A percentile compares a stretch with the other conserved stretches of the same genome.
phyloP scores from a whole-genome alignment of 257 asterid genomes.

The Salvia hispanica region DNA sequence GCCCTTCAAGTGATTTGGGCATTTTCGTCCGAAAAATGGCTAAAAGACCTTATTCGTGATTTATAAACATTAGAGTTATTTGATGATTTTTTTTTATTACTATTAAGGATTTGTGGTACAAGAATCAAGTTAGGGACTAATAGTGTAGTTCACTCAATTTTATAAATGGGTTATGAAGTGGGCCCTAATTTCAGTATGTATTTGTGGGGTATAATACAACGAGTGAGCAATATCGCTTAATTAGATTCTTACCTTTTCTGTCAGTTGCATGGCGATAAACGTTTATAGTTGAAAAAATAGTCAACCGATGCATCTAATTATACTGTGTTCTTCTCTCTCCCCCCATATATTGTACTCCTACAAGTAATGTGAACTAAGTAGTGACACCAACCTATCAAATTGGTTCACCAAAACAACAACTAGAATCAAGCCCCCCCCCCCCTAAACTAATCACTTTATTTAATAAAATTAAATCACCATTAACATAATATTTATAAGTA shows the following conservation, averaged over 20 bases:
- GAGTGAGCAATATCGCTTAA: neutral
- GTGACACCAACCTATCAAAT: conserved; percentile 42
- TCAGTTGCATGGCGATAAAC: neutral
- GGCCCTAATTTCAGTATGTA: too few species aligned
- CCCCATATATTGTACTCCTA: neutral
- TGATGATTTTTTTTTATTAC: too few species aligned
- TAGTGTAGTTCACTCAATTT: too few species aligned
- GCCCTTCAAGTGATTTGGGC: too few species aligned
- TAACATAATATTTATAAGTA: neutral
- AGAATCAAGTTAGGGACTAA: too few species aligned
- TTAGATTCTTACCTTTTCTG: neutral
- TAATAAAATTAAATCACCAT: too few species aligned
- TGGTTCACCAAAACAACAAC: conserved; percentile 56
- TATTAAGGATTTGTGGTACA: too few species aligned
- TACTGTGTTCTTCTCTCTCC: neutral
- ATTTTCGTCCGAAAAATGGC: too few species aligned
- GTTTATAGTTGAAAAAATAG: conserved; percentile 3
- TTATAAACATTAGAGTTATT: too few species aligned
- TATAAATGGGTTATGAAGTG: too few species aligned
- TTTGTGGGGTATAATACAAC: too few species aligned
- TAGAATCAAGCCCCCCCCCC: conserved; percentile 26
- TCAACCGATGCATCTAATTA: neutral
- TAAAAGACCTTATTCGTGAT: too few species aligned
- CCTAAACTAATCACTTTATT: neutral
- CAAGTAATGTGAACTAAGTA: conserved; percentile 38